A percentile compares a stretch with the other conserved stretches of the same genome.
phyloP scores from a whole-genome alignment of 768 basidiomycete genomes.

The Macrolepiota dolichaula region DNA sequence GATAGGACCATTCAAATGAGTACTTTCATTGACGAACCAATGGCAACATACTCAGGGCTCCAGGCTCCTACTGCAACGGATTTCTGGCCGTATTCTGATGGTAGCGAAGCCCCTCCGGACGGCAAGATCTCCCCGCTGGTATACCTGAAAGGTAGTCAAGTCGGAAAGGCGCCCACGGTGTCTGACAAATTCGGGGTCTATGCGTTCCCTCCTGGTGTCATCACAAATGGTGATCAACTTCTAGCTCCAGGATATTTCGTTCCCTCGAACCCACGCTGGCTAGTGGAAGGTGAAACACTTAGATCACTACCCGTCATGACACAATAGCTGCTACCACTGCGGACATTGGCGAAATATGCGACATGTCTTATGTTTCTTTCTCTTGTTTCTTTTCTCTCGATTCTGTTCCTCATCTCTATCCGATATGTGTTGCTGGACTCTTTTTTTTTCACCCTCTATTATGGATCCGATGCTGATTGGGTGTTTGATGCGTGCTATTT shows the following conservation, averaged over 20 bases:
- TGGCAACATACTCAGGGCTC: constrained; percentile 14
- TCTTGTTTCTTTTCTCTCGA: constrained; percentile 10
- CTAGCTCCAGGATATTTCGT: background rate
- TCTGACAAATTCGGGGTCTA: background rate
- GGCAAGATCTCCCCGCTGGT: constrained; percentile 3
- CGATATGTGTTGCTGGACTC: constrained; percentile 9
- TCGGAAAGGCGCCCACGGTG: background rate
- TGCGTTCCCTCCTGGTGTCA: background rate
- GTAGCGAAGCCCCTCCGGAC: background rate
- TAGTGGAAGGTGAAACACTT: constrained; percentile 1
- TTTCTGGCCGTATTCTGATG: constrained; percentile 23
- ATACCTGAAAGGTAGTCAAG: background rate
- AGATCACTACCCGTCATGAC: background rate
- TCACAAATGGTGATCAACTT: background rate
- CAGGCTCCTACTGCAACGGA: constrained; percentile 8
- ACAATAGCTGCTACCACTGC: background rate
- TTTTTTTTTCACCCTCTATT: background rate
- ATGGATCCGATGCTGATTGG: constrained; percentile 10
- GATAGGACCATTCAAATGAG: constrained; percentile 58
- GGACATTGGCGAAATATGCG: background rate
- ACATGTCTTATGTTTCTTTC: constrained; percentile 10
- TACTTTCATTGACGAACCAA: constrained; percentile 44
- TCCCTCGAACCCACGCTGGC: background rate
- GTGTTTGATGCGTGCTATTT: constrained; percentile 12
- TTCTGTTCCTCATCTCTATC: constrained; percentile 8